Percentiles rank a stretch among this genome's conserved stretches.
Conservation (phyloP, 768 basidiomycete genomes). For the Hypsizygus marmoreus region DNA sequence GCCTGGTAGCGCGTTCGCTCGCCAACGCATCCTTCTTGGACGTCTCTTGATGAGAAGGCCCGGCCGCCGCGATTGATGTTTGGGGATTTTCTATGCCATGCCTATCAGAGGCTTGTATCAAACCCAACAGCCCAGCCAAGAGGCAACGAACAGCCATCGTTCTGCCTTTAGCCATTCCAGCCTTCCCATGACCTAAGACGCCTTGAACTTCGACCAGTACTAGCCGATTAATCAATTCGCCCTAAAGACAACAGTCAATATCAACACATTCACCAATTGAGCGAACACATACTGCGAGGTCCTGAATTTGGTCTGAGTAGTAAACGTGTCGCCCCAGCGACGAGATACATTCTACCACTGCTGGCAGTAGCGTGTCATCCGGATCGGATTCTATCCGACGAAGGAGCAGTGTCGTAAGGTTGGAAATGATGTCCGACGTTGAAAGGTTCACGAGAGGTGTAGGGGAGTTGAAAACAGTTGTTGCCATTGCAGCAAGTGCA, state of each 20-base stretch:
- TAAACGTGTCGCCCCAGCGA: constrained; percentile 91
- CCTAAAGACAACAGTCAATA: constrained; percentile 33
- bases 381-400: constrained; percentile 65
- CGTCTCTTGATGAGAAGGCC: constrained; percentile 24
- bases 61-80: constrained; percentile 6
- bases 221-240: constrained; percentile 78
- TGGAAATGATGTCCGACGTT: constrained; percentile 85
- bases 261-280: not conserved
- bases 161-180: constrained; percentile 38
- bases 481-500: constrained; percentile 76
- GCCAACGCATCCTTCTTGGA: constrained; percentile 28
- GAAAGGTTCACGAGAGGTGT: constrained; percentile 87
- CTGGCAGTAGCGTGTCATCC: constrained; percentile 64
- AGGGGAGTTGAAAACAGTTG: constrained; percentile 78
- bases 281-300: constrained; percentile 57
- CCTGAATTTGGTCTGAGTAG: constrained; percentile 95
- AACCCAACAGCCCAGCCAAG: constrained; percentile 66
- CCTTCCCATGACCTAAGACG: constrained; percentile 39
- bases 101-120: constrained; percentile 64
- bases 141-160: constrained; percentile 71
- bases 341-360: constrained; percentile 74
- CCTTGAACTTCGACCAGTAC: constrained; percentile 70
- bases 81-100: constrained; percentile 28
- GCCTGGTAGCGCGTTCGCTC: constrained; percentile 46
- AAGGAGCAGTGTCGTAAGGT: constrained; percentile 71